Conservation (phyloP, 305 asterid species). For the Vinca major region DNA sequence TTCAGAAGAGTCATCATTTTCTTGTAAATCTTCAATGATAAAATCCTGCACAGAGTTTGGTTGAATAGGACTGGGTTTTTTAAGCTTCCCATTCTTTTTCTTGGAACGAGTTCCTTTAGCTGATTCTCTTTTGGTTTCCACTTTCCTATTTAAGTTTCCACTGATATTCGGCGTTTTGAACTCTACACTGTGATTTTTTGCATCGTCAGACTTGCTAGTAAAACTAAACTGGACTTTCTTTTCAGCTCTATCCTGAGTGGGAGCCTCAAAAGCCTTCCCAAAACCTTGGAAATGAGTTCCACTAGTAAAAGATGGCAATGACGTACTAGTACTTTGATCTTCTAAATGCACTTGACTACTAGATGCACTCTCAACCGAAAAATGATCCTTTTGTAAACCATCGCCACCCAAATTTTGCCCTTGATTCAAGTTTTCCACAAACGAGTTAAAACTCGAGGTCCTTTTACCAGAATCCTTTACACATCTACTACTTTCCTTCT, state of each 20-base stretch:
- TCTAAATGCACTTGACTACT: slow-evolving; percentile 24
- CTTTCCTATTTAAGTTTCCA: slow-evolving; percentile 42
- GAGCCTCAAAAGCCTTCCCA: slow-evolving; percentile 28
- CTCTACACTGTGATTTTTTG: slow-evolving; percentile 34
- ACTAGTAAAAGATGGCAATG: slow-evolving; percentile 28
- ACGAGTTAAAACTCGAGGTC: slow-evolving; percentile 20
- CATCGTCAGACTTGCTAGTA: slow-evolving; percentile 34
- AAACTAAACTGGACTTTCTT: slow-evolving; percentile 50
- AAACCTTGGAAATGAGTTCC: slow-evolving; percentile 27
- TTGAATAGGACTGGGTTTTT: slow-evolving; percentile 34
- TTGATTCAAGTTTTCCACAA: slow-evolving; percentile 21
- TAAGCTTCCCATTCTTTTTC: slow-evolving; percentile 77
- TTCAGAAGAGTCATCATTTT: slow-evolving; percentile 43
- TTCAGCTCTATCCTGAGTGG: slow-evolving; percentile 32
- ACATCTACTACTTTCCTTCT: slow-evolving; percentile 17
- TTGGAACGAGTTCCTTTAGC: slow-evolving; percentile 44
- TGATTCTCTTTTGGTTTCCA: slow-evolving; percentile 52
- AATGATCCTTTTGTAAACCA: slow-evolving; percentile 22
- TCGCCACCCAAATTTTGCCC: slow-evolving; percentile 24
- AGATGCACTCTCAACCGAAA: slow-evolving; percentile 16
- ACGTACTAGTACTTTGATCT: slow-evolving; percentile 26
- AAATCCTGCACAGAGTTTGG: slow-evolving; percentile 39
- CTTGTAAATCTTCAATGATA: slow-evolving; percentile 34
- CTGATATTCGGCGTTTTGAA: slow-evolving; percentile 54
- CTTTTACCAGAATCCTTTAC: slow-evolving; percentile 19